phyloP scores from a whole-genome alignment of 371 early-diverging fungal genomes.

The Actinomortierella ambigua region DNA sequence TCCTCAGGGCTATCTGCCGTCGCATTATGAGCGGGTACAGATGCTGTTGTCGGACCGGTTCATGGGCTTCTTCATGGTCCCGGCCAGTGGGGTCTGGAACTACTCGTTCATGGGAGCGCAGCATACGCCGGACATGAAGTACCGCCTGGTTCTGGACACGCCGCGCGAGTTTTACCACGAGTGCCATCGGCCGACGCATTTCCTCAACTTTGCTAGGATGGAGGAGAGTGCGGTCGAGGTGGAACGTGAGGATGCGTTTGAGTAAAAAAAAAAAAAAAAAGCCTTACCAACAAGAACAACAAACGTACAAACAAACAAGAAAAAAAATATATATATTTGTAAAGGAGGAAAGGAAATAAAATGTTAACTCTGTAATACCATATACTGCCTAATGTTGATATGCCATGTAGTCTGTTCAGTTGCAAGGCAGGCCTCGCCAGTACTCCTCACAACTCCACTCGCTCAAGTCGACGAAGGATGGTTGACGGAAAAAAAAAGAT shows the following conservation, averaged over 20 bases:
- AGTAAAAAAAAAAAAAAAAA: slow-evolving; percentile 44
- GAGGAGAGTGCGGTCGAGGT: slow-evolving; percentile 70
- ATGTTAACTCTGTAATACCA: too few species aligned
- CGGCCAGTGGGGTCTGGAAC: slow-evolving; percentile 94
- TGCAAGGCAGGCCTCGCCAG: too few species aligned
- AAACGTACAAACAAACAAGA: too few species aligned
- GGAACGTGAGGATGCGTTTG: slow-evolving; percentile 76
- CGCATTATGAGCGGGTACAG: slow-evolving; percentile 94
- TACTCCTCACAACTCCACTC: too few species aligned
- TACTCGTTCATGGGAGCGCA: slow-evolving; percentile 96
- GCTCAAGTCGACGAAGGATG: too few species aligned
- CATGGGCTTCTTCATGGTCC: slow-evolving; percentile 98
- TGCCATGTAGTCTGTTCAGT: too few species aligned
- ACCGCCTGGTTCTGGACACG: slow-evolving; percentile 84
- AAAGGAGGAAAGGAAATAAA: too few species aligned
- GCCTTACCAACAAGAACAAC: too few species aligned
- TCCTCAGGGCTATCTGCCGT: slow-evolving; percentile 87
- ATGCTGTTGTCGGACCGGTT: slow-evolving; percentile 93
- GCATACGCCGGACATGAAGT: slow-evolving; percentile 91
- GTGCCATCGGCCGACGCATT: slow-evolving; percentile 94
- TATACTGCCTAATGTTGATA: too few species aligned
- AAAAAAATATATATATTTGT: too few species aligned
- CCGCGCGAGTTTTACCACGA: slow-evolving; percentile 98
- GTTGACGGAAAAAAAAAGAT: too few species aligned
- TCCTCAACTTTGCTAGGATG: slow-evolving; percentile 91